Conservation (phyloP, 2,329 filamentous ascomycete species). For the Kalaharituber pfeilii region DNA sequence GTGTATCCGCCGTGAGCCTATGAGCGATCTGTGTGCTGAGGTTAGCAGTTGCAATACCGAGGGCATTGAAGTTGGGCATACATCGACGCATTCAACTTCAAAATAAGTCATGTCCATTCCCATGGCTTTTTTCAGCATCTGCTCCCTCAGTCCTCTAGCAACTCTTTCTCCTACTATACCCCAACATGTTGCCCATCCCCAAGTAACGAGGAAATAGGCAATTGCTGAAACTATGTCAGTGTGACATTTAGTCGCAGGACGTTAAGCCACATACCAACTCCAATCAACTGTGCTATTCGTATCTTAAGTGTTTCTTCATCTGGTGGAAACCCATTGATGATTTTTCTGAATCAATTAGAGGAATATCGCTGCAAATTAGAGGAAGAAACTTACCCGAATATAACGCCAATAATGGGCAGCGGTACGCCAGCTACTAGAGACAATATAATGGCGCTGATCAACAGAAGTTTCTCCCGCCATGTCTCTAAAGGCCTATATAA, state of each 20-base stretch:
- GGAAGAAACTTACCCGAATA: slow-evolving; percentile 26
- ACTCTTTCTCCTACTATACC: slow-evolving; percentile 35
- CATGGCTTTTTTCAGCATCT: slow-evolving; percentile 32
- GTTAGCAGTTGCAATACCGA: slow-evolving; percentile 28
- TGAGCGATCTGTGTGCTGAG: slow-evolving; percentile 24
- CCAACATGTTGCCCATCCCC: slow-evolving; percentile 35
- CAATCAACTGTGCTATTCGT: slow-evolving; percentile 12
- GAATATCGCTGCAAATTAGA: slow-evolving; percentile 2
- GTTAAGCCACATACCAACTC: slow-evolving; percentile 1
- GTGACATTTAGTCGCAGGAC: not conserved
- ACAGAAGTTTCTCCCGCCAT: slow-evolving; percentile 23
- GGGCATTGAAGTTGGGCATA: slow-evolving; percentile 24
- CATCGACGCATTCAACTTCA: slow-evolving; percentile 35
- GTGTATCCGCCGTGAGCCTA: slow-evolving; percentile 46
- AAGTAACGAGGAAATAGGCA: slow-evolving; percentile 35
- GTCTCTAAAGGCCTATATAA: slow-evolving; percentile 33
- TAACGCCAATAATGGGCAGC: slow-evolving; percentile 29
- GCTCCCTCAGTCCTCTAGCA: slow-evolving; percentile 32
- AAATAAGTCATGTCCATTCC: slow-evolving; percentile 37
- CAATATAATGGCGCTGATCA: slow-evolving; percentile 13
- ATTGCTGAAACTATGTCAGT: slow-evolving; percentile 24
- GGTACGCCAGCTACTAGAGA: slow-evolving; percentile 28
- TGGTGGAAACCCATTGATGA: slow-evolving; percentile 36
- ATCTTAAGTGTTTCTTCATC: slow-evolving; percentile 14
- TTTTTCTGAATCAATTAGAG: slow-evolving; percentile 24